phyloP scores from a whole-genome alignment of 2,329 filamentous ascomycete genomes.

The Diaporthe vexans region DNA sequence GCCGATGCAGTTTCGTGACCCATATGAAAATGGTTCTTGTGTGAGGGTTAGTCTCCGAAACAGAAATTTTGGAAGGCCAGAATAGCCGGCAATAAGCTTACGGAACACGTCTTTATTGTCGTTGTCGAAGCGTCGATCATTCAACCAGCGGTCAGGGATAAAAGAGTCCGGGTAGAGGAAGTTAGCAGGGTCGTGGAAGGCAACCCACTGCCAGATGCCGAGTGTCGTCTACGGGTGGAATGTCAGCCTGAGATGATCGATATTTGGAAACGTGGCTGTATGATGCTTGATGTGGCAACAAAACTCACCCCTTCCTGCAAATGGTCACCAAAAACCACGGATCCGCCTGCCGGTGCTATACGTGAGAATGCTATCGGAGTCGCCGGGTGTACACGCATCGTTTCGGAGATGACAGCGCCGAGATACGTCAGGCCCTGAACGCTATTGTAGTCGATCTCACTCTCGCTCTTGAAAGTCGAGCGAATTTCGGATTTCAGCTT shows the following conservation, averaged over 20 bases:
- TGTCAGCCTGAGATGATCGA: neutral
- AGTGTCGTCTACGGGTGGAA: constrained; percentile 54
- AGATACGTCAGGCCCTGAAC: constrained; percentile 48
- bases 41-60: no score
- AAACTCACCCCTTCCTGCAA: constrained; percentile 51
- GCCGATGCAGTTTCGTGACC: constrained; percentile 63
- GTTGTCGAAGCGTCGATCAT: constrained; percentile 51
- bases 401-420: constrained; percentile 50
- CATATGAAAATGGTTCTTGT: constrained; percentile 58
- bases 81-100: no score
- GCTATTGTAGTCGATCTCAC: constrained; percentile 48
- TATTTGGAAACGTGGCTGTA: neutral
- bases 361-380: constrained; percentile 45
- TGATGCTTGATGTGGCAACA: neutral
- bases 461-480: constrained; percentile 51
- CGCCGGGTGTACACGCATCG: constrained; percentile 49
- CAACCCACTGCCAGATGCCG: constrained; percentile 57
- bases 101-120: constrained; percentile 55
- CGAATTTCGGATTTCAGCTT: constrained; percentile 58
- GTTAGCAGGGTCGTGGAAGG: constrained; percentile 56
- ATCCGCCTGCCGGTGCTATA: constrained; percentile 47
- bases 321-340: constrained; percentile 48
- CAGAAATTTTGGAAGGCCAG: no score
- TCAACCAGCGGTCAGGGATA: constrained; percentile 61
- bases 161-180: constrained; percentile 60